Evolutionary conservation across 371 early-diverging fungal genomes (phyloP).

Genomic region (Blakeslea trispora): DNA sequence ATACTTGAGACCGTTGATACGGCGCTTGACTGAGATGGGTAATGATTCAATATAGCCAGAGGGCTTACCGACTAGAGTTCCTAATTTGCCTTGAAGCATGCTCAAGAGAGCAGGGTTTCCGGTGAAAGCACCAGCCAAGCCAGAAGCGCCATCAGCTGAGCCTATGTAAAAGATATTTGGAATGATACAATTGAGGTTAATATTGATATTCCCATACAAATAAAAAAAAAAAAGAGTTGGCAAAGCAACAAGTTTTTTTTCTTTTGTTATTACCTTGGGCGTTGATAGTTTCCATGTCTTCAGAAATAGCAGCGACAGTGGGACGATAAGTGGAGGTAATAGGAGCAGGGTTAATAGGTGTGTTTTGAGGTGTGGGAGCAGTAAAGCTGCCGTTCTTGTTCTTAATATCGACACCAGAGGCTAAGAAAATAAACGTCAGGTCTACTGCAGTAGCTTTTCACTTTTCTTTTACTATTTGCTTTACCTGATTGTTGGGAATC

Average conservation of each 20-base stretch:
- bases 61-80: constrained; percentile 66
- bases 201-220: too few species aligned
- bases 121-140: constrained; percentile 16
- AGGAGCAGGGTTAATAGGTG: constrained; percentile 50
- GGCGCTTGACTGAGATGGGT: constrained; percentile 72
- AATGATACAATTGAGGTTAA: too few species aligned
- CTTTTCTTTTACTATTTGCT: neutral
- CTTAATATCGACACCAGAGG: constrained; percentile 37
- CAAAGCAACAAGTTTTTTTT: too few species aligned
- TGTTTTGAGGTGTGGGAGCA: constrained; percentile 54
- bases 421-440: neutral
- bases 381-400: constrained; percentile 34
- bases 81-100: constrained; percentile 64
- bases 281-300: constrained; percentile 51
- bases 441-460: neutral
- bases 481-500: constrained; percentile 39
- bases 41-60: constrained; percentile 23
- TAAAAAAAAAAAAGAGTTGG: too few species aligned
- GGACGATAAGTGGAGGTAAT: constrained; percentile 46
- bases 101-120: constrained; percentile 47
- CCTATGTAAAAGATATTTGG: constrained; percentile 16
- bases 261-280: constrained; percentile 30
- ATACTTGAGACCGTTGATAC: constrained; percentile 82
- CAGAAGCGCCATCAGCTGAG: constrained; percentile 13
- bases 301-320: constrained; percentile 43